These are phyloP conservation scores for Kitagawia praeruptora DNA, from an alignment of 129 eudicot species.

Conservation along the genomic window DNA sequence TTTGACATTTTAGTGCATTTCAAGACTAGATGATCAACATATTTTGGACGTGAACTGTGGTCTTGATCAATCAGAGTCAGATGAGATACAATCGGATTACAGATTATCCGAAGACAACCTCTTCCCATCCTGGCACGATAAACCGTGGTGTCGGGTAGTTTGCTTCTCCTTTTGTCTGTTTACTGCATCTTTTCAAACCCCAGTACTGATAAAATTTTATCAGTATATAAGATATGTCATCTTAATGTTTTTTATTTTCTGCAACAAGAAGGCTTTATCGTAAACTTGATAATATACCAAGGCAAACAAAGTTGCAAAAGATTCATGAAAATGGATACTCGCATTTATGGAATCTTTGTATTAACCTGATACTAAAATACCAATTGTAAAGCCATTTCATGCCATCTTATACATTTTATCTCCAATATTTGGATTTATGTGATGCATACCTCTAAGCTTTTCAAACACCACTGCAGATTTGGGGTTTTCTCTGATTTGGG, in stretches of 20 bases:
- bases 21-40: background rate
- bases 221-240: background rate
- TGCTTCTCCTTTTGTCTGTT: background rate
- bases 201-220: background rate
- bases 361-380: background rate
- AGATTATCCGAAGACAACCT: background rate
- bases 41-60: slow-evolving; percentile 7
- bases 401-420: background rate
- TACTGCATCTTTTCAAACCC: background rate
- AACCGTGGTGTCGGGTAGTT: slow-evolving; percentile 1
- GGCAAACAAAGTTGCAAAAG: background rate
- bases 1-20: background rate
- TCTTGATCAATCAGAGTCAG: background rate
- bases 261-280: background rate
- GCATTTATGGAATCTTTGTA: too few relatives aligned
- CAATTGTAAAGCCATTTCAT: background rate
- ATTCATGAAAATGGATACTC: background rate
- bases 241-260: background rate
- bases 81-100: background rate
- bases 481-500: too few relatives aligned
- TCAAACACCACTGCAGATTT: too few relatives aligned
- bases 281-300: background rate
- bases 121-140: background rate
- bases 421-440: too few relatives aligned
- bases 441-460: too few relatives aligned